Conservation (phyloP, 176 grass and related monocot genomes). For the Rhynchospora tenuis region DNA sequence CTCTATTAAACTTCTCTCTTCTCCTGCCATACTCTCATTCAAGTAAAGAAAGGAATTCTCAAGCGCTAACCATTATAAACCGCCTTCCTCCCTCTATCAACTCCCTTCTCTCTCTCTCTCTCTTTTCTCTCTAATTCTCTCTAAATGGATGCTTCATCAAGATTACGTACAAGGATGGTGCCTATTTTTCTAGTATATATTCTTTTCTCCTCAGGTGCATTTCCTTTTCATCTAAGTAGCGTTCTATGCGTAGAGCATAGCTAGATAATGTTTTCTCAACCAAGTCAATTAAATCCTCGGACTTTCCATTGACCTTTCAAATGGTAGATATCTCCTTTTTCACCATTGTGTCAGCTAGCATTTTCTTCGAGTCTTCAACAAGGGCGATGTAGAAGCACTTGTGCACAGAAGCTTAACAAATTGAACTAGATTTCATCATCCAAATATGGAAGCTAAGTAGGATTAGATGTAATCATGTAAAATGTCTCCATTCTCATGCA, state of each 20-base stretch:
- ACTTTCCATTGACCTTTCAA: background rate
- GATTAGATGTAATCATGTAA: background rate
- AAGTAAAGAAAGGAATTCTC: conserved; percentile 98
- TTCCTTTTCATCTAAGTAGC: background rate
- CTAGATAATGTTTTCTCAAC: background rate
- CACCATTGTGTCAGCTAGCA: background rate
- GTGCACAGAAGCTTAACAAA: background rate
- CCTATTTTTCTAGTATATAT: conserved; percentile 37
- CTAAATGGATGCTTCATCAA: conserved; percentile 26
- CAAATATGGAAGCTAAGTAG: background rate
- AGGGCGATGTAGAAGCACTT: no score
- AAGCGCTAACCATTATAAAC: conserved; percentile 31
- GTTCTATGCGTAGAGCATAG: background rate
- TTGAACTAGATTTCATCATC: background rate
- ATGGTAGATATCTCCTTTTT: background rate
- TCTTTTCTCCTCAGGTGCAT: conserved; percentile 52
- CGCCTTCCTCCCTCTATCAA: conserved; percentile 21
- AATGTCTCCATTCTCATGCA: background rate
- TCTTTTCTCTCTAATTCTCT: conserved; percentile 4
- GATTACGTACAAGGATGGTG: conserved; percentile 17
- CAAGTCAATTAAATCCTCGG: background rate
- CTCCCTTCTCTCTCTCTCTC: conserved; percentile 15
- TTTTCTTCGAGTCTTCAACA: background rate
- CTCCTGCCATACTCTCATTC: conserved; percentile 45
- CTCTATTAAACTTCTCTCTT: conserved; percentile 4